Conservation (phyloP, 2,329 filamentous ascomycete genomes). For the Daldinia sp. region DNA sequence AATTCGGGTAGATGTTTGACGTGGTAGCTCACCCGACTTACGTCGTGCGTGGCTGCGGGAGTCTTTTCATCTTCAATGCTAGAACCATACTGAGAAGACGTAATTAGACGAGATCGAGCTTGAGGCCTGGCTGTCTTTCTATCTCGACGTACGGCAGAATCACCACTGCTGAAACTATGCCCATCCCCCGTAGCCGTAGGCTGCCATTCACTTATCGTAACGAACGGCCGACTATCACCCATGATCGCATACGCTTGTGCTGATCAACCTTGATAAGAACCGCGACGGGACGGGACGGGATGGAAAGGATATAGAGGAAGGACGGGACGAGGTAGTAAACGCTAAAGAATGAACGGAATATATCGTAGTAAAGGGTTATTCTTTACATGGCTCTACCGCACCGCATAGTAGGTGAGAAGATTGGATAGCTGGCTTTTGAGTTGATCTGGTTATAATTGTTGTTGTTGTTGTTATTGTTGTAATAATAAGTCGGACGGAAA, state of each 20-base stretch:
- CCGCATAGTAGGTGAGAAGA: conserved; percentile 30
- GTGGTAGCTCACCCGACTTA: conserved; percentile 65
- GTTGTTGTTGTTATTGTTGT: no score
- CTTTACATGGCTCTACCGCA: conserved; percentile 31
- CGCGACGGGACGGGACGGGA: conserved; percentile 21
- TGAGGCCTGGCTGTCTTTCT: conserved; percentile 38
- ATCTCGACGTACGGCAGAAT: conserved; percentile 57
- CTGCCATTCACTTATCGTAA: conserved; percentile 61
- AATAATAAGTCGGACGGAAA: no score
- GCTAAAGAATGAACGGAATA: conserved; percentile 19
- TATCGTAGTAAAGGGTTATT: conserved; percentile 18
- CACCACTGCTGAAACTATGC: conserved; percentile 57
- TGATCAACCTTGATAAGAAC: conserved; percentile 22
- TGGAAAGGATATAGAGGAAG: conserved; percentile 5
- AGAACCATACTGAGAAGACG: conserved; percentile 56
- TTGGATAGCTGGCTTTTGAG: background rate
- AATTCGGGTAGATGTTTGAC: conserved; percentile 65
- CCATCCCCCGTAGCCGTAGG: conserved; percentile 50
- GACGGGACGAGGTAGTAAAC: background rate
- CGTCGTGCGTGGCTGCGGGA: conserved; percentile 62
- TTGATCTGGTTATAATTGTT: no score
- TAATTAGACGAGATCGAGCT: conserved; percentile 43
- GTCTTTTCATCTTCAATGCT: conserved; percentile 51
- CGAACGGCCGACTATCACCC: conserved; percentile 58
- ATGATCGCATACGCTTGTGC: conserved; percentile 46